A percentile compares a stretch with the other conserved stretches of the same genome.
Evolutionary conservation across 805 yeast genomes (phyloP).

Genomic region (Debaryomyces prosopidis): DNA sequence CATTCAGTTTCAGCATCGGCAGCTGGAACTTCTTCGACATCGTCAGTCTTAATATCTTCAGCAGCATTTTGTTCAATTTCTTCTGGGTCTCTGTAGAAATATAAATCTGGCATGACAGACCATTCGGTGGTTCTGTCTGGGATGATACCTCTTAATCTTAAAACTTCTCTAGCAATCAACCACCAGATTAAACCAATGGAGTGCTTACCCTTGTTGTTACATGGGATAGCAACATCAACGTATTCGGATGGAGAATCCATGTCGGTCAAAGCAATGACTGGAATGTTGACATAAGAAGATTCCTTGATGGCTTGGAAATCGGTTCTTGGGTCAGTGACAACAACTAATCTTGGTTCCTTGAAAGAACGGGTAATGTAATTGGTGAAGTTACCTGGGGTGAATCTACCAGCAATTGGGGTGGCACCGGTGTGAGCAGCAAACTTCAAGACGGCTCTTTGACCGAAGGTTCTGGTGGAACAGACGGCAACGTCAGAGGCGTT

Average conservation of each 20-base stretch:
- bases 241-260: constrained; percentile 98
- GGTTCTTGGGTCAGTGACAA: constrained; percentile 99
- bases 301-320: constrained; percentile 99
- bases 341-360: constrained; percentile 99
- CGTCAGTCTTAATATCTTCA: constrained; percentile 54
- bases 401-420: constrained; percentile 99
- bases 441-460: constrained; percentile 99
- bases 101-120: constrained; percentile 99
- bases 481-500: constrained; percentile 98
- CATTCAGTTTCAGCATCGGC: constrained; percentile 58
- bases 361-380: constrained; percentile 99
- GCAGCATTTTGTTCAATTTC: constrained; percentile 85
- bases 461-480: constrained; percentile 98
- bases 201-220: constrained; percentile 99
- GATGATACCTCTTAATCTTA: constrained; percentile 97
- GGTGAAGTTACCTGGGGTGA: constrained; percentile 99
- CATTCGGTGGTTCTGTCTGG: constrained; percentile 96
- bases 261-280: constrained; percentile 98
- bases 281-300: constrained; percentile 99
- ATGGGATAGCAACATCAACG: constrained; percentile 99
- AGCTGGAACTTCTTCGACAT: constrained; percentile 61
- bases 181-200: constrained; percentile 99
- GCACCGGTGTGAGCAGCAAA: constrained; percentile 99
- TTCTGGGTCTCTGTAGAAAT: constrained; percentile 99
- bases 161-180: constrained; percentile 98